A percentile compares a stretch with the other conserved stretches of the same genome.
Conservation (phyloP, 768 basidiomycete genomes). For the Lactifluus hygrophoroides region DNA sequence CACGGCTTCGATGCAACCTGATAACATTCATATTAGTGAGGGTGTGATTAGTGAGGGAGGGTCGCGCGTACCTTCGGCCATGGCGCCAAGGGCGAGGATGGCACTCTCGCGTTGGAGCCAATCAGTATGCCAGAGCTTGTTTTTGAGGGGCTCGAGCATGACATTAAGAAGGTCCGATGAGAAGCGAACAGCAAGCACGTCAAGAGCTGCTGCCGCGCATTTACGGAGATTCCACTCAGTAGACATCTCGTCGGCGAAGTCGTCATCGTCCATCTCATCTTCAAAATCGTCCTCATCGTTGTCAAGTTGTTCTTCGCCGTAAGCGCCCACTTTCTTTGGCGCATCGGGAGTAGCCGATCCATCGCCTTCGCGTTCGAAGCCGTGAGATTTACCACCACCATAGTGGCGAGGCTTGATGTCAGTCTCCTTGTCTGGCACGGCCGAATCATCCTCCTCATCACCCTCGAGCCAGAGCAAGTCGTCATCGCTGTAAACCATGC, state of each 20-base stretch:
- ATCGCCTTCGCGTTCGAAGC: slow-evolving; percentile 61
- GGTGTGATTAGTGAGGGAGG: background rate
- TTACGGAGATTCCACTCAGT: slow-evolving; percentile 99
- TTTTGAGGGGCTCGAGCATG: slow-evolving; percentile 81
- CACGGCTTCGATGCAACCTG: slow-evolving; percentile 94
- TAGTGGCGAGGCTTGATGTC: slow-evolving; percentile 98
- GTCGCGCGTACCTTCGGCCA: slow-evolving; percentile 79
- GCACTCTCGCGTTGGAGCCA: slow-evolving; percentile 96
- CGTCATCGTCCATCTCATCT: slow-evolving; percentile 78
- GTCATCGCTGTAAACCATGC: slow-evolving; percentile 95
- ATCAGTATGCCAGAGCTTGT: slow-evolving; percentile 85
- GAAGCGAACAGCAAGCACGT: slow-evolving; percentile 93
- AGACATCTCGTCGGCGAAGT: slow-evolving; percentile 93
- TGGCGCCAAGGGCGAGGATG: slow-evolving; percentile 91
- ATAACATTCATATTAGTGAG: background rate
- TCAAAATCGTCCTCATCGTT: slow-evolving; percentile 71
- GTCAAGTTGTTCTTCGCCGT: slow-evolving; percentile 74
- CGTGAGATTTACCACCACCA: slow-evolving; percentile 72
- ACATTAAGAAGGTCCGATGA: slow-evolving; percentile 84
- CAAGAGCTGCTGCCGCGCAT: slow-evolving; percentile 94
- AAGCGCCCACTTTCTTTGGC: slow-evolving; percentile 42
- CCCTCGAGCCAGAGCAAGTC: slow-evolving; percentile 93
- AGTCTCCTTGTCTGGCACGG: slow-evolving; percentile 84
- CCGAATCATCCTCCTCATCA: slow-evolving; percentile 77
- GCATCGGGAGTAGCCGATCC: slow-evolving; percentile 23